phyloP scores from a whole-genome alignment of 768 basidiomycete genomes.

The Suillus clintonianus region DNA sequence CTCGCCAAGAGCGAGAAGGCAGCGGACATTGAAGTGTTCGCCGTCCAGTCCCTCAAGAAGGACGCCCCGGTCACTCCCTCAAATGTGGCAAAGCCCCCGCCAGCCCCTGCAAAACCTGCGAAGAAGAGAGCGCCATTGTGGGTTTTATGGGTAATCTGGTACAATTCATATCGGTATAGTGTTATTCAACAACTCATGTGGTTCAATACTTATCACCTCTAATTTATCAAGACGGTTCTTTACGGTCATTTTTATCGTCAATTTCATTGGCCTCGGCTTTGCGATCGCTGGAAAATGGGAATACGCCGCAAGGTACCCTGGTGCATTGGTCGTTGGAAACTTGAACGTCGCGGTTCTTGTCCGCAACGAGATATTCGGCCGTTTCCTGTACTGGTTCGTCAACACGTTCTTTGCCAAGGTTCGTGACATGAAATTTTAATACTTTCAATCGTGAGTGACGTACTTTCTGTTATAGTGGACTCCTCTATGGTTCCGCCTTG shows the following conservation, averaged over 20 bases:
- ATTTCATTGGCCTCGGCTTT: slow-evolving; percentile 58
- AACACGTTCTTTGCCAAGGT: slow-evolving; percentile 79
- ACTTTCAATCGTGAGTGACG: neutral
- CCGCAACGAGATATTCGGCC: slow-evolving; percentile 82
- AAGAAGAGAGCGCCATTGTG: slow-evolving; percentile 63
- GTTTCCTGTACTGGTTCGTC: slow-evolving; percentile 68
- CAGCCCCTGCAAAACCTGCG: slow-evolving; percentile 38
- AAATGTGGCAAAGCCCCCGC: slow-evolving; percentile 36
- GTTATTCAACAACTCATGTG: neutral
- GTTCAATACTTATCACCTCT: slow-evolving; percentile 1
- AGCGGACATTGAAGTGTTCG: slow-evolving; percentile 26
- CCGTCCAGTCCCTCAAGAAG: slow-evolving; percentile 43
- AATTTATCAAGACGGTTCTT: slow-evolving; percentile 64
- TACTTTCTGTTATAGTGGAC: slow-evolving; percentile 52
- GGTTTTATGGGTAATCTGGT: slow-evolving; percentile 70
- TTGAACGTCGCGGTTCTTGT: slow-evolving; percentile 71
- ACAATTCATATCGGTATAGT: slow-evolving; percentile 74
- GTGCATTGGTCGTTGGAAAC: slow-evolving; percentile 76
- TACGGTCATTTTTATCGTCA: slow-evolving; percentile 58
- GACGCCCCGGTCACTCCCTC: slow-evolving; percentile 38
- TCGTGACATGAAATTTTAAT: neutral
- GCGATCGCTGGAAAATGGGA: slow-evolving; percentile 66
- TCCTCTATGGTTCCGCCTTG: slow-evolving; percentile 69
- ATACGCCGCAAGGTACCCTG: slow-evolving; percentile 65
- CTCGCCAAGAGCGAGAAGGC: slow-evolving; percentile 42